These are phyloP conservation scores for Allium cepa DNA, from an alignment of 106 monocot species.

Conservation along the genomic window DNA sequence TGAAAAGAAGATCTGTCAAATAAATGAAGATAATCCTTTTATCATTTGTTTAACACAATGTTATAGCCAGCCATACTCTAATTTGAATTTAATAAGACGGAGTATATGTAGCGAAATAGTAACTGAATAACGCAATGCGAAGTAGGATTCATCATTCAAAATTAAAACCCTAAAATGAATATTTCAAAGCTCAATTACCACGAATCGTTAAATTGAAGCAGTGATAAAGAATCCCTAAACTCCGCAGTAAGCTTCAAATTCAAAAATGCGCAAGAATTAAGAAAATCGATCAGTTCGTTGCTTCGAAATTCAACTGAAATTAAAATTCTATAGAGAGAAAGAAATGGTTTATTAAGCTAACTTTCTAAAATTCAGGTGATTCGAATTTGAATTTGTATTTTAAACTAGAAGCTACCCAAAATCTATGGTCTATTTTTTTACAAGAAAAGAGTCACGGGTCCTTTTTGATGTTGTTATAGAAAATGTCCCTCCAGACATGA, in stretches of 20 bases:
- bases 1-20: too few species aligned
- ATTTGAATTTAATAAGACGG: too few species aligned
- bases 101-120: not conserved
- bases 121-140: not conserved
- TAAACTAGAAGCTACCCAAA: not conserved
- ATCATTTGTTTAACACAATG: too few species aligned
- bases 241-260: not conserved
- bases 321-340: not conserved
- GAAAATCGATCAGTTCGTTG: not conserved
- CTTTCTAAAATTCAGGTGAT: constrained; percentile 2
- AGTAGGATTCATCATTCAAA: constrained; percentile 4
- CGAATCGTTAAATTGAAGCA: not conserved
- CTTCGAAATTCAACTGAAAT: not conserved
- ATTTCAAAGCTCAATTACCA: constrained; percentile 1
- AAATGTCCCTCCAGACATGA: too few species aligned
- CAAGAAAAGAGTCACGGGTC: too few species aligned
- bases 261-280: not conserved
- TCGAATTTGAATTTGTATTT: not conserved
- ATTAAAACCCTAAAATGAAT: constrained; percentile 12
- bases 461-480: too few species aligned
- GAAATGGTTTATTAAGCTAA: constrained; percentile 6
- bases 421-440: not conserved
- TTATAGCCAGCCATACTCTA: too few species aligned
- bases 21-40: too few species aligned
- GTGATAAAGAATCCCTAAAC: constrained; percentile 5